Conservation (phyloP, 2,329 filamentous ascomycete species). For the Ophiostoma triangulosporum region DNA sequence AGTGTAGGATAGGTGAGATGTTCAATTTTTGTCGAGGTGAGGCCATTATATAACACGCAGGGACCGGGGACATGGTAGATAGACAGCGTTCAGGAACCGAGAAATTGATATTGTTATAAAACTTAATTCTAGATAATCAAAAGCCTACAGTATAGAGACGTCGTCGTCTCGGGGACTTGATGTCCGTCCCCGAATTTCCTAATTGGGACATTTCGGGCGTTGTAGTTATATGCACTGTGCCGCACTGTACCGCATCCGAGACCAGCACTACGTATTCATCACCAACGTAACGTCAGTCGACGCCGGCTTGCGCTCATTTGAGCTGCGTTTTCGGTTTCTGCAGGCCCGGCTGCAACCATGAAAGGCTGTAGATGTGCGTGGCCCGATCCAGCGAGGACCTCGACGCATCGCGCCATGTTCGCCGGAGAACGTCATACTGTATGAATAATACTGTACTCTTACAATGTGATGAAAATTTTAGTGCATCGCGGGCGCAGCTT, state of each 20-base stretch:
- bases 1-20: background rate
- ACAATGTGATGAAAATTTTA: background rate
- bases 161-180: constrained; percentile 13
- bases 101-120: too few relatives aligned
- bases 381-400: too few relatives aligned
- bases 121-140: background rate
- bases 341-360: background rate
- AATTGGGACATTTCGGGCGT: background rate
- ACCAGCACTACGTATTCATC: background rate
- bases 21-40: background rate
- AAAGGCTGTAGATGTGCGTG: background rate
- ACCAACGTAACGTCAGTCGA: background rate
- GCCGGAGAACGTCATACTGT: too few relatives aligned
- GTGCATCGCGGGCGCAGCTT: too few relatives aligned
- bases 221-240: background rate
- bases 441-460: background rate
- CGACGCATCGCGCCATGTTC: too few relatives aligned
- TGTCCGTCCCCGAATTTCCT: background rate
- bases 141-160: too few relatives aligned
- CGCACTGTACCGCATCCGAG: background rate
- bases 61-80: background rate
- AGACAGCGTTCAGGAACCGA: background rate
- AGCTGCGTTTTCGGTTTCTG: too few relatives aligned
- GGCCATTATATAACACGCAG: background rate
- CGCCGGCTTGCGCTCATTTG: background rate